Evolutionary conservation across 179 eudicot species (phyloP), one percentile per base, ranked within the genome.

Genomic region (Vitellaria paradoxa): DNA sequence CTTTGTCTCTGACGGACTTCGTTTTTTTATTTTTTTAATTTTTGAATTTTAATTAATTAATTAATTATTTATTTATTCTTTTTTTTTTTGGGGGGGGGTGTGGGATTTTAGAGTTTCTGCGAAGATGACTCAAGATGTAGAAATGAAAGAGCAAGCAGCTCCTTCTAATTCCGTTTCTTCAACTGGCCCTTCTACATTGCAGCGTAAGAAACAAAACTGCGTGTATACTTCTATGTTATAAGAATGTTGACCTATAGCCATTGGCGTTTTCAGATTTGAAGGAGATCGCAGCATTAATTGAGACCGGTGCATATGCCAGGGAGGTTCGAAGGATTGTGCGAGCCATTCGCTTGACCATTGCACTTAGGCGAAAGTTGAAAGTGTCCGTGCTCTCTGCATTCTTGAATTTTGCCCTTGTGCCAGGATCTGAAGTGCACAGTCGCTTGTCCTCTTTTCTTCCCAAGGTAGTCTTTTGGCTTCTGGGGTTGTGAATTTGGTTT

Each of bases 61-160:
- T n/a, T n/a, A n/a, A n/a, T n/a, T n/a, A n/a, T n/a, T n/a, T n/a
- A n/a, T n/a, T n/a, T n/a, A n/a, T n/a, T n/a, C n/a, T n/a, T n/a
- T n/a, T n/a, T n/a, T n/a, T n/a, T n/a, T n/a, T n/a, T 50, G 5
- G 3, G 5, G 10, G 55, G 10, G 56, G 0, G 56, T 0, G 56
- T 52, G 56, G 12, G 13, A 9, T 50, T 5, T 14, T 67, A 57
- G 65, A 7, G 23, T 56, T 77, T 77, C 47, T 42, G 15, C 46
- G 40, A 78, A 70, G 70, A 78, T 78, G 98, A 87, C 97, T 79
- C 92, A 91, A 86, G 95, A 93, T 82, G 93, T 93, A 84, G 98
- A 93, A 81, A 93, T 93, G 98, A 88, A 88, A 70, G 97, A 92
- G 55, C 89, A 86, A 71, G 88, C 88, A 46, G 89, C 87, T 57